Percentiles rank a stretch among this genome's conserved stretches.
These are phyloP conservation scores for Ophiostoma triangulosporum DNA, from an alignment of 2,329 filamentous ascomycete genomes.

Conservation along the genomic window DNA sequence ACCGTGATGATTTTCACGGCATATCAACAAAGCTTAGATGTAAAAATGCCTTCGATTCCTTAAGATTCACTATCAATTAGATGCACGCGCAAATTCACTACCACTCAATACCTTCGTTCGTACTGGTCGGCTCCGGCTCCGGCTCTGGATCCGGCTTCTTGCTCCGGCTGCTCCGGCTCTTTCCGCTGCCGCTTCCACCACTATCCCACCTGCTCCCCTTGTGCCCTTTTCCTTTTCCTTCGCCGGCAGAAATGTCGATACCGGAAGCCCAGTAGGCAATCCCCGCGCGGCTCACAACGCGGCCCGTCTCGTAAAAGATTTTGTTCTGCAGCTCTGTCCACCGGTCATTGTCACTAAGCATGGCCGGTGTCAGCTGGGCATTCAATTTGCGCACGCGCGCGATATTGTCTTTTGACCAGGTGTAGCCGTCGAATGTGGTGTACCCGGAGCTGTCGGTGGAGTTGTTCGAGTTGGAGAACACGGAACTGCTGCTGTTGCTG, in stretches of 20 bases:
- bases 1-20: too few species aligned
- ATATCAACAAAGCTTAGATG: too few species aligned
- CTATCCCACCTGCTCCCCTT: neutral
- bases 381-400: neutral
- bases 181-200: neutral
- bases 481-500: neutral
- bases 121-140: neutral
- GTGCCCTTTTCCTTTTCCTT: neutral
- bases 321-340: slow-evolving; percentile 4
- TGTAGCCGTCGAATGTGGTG: neutral
- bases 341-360: neutral
- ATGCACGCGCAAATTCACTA: too few species aligned
- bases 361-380: neutral
- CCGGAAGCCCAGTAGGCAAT: slow-evolving; percentile 1
- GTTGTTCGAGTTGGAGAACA: neutral
- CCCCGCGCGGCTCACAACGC: slow-evolving; percentile 2
- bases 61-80: too few species aligned
- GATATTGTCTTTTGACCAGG: slow-evolving; percentile 1
- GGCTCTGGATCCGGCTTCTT: neutral
- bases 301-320: neutral
- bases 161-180: neutral
- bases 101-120: neutral
- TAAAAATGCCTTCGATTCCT: too few species aligned
- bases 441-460: neutral
- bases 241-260: neutral